Percentiles rank a stretch among this genome's conserved stretches.
Conservation (phyloP, 2,329 filamentous ascomycete genomes). For the Parastagonospora avenae region DNA sequence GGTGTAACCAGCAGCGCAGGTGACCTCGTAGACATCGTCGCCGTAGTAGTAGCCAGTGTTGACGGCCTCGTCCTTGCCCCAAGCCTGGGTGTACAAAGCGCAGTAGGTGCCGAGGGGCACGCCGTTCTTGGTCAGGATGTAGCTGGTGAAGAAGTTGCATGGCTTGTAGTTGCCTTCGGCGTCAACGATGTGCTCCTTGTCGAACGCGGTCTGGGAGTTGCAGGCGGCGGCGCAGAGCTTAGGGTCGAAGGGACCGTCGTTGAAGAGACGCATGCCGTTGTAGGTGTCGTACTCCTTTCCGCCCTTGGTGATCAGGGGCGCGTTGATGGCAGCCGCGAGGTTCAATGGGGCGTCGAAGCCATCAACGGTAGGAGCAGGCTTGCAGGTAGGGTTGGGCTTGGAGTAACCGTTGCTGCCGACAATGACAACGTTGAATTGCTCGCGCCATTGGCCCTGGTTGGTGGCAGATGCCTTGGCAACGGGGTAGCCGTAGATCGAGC, state of each 20-base stretch:
- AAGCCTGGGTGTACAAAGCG: slow-evolving; percentile 28
- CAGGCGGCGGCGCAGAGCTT: slow-evolving; percentile 42
- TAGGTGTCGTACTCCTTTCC: slow-evolving; percentile 26
- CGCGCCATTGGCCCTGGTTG: slow-evolving; percentile 30
- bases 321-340: slow-evolving; percentile 33
- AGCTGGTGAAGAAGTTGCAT: slow-evolving; percentile 48
- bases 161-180: slow-evolving; percentile 35
- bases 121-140: slow-evolving; percentile 43
- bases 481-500: slow-evolving; percentile 35
- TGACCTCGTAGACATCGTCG: slow-evolving; percentile 17
- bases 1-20: slow-evolving; percentile 11
- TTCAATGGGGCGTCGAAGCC: slow-evolving; percentile 24
- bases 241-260: slow-evolving; percentile 34
- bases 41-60: slow-evolving; percentile 31
- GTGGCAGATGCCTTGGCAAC: slow-evolving; percentile 21
- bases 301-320: slow-evolving; percentile 19
- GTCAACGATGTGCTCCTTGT: slow-evolving; percentile 31
- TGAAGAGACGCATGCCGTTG: slow-evolving; percentile 36
- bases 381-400: slow-evolving; percentile 14
- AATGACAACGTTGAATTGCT: slow-evolving; percentile 34
- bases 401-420: slow-evolving; percentile 37
- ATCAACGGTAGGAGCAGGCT: slow-evolving; percentile 4
- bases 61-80: slow-evolving; percentile 18
- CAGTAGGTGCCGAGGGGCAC: slow-evolving; percentile 48
- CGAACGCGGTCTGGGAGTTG: slow-evolving; percentile 42